phyloP scores from a whole-genome alignment of 345 rosid genomes.

The Kandelia obovata region DNA sequence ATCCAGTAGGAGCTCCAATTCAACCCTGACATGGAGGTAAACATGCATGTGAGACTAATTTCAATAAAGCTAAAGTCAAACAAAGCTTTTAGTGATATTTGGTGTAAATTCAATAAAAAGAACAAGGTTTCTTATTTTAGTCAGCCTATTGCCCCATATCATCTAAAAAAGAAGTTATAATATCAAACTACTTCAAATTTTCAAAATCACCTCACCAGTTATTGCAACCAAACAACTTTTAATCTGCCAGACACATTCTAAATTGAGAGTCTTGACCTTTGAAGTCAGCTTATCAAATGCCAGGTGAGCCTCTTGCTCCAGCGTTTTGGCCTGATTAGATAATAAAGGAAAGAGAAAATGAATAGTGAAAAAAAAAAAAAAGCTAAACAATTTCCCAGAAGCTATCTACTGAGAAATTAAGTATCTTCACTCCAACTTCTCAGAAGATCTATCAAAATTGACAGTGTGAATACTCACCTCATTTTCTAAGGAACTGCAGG shows the following conservation, averaged over 20 bases:
- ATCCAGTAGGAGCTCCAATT: constrained; percentile 81
- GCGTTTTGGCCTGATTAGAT: constrained; percentile 44
- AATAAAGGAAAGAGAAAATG: constrained; percentile 7
- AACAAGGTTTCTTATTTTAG: not conserved
- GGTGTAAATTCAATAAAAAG: not conserved
- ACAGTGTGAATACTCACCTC: constrained; percentile 33
- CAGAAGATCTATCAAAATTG: constrained; percentile 16
- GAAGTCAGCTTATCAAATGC: constrained; percentile 70
- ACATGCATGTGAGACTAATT: not conserved
- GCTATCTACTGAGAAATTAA: not conserved
- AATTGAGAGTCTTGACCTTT: constrained; percentile 66
- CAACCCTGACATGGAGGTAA: constrained; percentile 70
- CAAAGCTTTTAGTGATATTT: not conserved
- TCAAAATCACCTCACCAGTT: constrained; percentile 41
- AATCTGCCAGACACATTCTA: constrained; percentile 39
- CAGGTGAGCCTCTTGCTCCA: constrained; percentile 69
- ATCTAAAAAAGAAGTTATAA: not conserved
- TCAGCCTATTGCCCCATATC: not conserved
- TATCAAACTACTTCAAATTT: not conserved
- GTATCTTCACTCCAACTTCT: constrained; percentile 37
- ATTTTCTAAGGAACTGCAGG: constrained; percentile 61
- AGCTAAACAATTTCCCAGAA: constrained; percentile 6
- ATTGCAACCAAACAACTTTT: constrained; percentile 69
- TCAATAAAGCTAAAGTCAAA: not conserved
- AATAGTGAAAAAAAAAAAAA: not conserved